Evolutionary conservation across 2,329 filamentous ascomycete genomes (phyloP), one percentile per base, ranked within the genome.

Genomic region (Chaetomium globosum): DNA sequence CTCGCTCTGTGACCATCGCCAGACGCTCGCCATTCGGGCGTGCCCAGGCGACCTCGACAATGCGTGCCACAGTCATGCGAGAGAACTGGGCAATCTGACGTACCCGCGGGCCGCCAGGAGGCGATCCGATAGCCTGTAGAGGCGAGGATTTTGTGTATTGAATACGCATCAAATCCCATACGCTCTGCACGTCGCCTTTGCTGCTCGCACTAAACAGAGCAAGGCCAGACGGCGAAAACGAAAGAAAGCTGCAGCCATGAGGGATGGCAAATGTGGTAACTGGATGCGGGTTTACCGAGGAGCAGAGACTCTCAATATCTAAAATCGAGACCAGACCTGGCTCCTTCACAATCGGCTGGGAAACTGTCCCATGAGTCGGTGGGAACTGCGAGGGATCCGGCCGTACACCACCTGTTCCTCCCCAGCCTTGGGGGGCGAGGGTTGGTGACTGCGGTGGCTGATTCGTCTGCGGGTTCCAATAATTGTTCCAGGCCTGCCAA

Each of bases 21-120:
- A 96, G 80, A 65, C 91, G 89, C 74, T 96, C 91, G 26, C 91
- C 92, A 63, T 89, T 88, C 3, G 91, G 91, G 62, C 86, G 85
- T 1, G 90, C 89, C 95, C 95, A 99, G 3, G 88, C 87, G 51
- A 97, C 91, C 73, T 97, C 94, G 26, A 97, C 86, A 63, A 98
- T 92, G 61, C 91, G 90, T 3, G 95, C 92, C 57, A 94, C 90
- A 1, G 94, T 98, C 85, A 97, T 90, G 49, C 95, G 88, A 23
- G 92, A 91, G 74, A 96, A 97, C 66, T 93, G 88, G 8, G 93
- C 92, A 66, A 97, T 83, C 75, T 97, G 92, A 56, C 93, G 89
- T 36, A 97, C 91, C 64, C 85, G 81, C 6, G 85, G 84, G 0
- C 85, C 82, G 19, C 80, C 82, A 49, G 83, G 81, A 8, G 78